Evolutionary conservation across 1,284 basidiomycete species (phyloP).

Genomic region (Cryptococcus deneoformans): DNA sequence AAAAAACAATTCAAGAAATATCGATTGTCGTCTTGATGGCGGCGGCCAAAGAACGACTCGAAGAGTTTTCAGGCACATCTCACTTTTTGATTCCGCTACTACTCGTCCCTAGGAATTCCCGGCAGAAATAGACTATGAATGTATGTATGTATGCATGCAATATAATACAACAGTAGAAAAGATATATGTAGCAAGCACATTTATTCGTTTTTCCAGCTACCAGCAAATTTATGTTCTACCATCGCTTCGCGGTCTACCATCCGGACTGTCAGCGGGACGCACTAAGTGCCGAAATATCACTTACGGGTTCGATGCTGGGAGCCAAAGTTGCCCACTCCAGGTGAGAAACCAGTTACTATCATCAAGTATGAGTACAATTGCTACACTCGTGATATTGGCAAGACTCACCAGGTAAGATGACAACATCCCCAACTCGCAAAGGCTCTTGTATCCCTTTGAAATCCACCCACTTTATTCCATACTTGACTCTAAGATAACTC

Average conservation of each 20-base stretch:
- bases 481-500: conserved; percentile 40
- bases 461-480: conserved; percentile 44
- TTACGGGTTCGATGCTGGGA: conserved; percentile 27
- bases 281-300: conserved; percentile 5
- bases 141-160: background rate
- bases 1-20: too few species aligned
- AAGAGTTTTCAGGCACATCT: background rate
- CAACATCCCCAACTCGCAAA: conserved; percentile 46
- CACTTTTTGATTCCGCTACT: background rate
- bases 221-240: conserved; percentile 42
- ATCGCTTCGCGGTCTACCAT: conserved; percentile 39
- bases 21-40: background rate
- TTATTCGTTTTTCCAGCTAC: conserved; percentile 16
- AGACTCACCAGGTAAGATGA: conserved; percentile 41
- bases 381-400: background rate
- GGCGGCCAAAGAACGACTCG: background rate
- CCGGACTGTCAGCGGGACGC: background rate
- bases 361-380: background rate
- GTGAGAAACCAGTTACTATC: conserved; percentile 48
- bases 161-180: background rate
- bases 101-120: too few species aligned
- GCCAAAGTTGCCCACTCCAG: conserved; percentile 49
- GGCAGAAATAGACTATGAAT: background rate
- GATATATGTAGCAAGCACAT: background rate
- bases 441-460: conserved; percentile 37